Evolutionary conservation across 768 basidiomycete species (phyloP), one percentile per base, ranked within the genome.

Genomic region (Rubroboletus pulcherrimus): DNA sequence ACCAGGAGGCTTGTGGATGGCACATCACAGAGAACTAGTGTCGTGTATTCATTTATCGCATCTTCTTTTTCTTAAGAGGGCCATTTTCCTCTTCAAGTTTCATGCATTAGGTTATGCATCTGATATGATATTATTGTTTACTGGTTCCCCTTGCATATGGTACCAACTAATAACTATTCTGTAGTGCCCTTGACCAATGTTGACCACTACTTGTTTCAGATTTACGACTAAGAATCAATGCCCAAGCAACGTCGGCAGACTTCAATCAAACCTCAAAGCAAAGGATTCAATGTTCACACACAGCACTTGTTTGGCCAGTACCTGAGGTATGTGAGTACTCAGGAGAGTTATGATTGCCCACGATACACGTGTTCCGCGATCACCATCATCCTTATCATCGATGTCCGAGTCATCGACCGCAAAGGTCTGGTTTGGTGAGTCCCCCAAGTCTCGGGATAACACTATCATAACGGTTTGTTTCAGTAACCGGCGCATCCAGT

Each of bases 401-500:
- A 63, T 63, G 62, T 19, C 26, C 26, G 26, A 26, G 26, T 26
- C 53, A 21, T 40, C 7, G 3, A 19, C 39, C 12, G 2, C 62
- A 24, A 67, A 57, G 41, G 62, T 69, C 37, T 67, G 66, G 66
- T 61, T 67, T 42, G 54, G 66, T 69, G 40, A 55, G 67, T 30
- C 17, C 17, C 19, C n/a, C 45, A 11, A 6, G 21, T 29, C 11
- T 34, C 19, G 4, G 15, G 40, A 42, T 19, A 7, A 29, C 2
- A 33, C 24, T 26, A 29, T 53, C n/a, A 15, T 35, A 17, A 42
- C 3, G 7, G 2, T 11, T 33, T 4, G 31, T 44, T 30, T 49
- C 52, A 77, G 79, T 78, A 24, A 78, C 75, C 7, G 75, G 78
- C 26, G 65, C 75, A 9, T 74, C 73, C 7, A 43, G 72, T 11